Percentiles rank a stretch among this genome's conserved stretches.
phyloP scores from a whole-genome alignment of 768 basidiomycete genomes.

The Boletus insuetus region DNA sequence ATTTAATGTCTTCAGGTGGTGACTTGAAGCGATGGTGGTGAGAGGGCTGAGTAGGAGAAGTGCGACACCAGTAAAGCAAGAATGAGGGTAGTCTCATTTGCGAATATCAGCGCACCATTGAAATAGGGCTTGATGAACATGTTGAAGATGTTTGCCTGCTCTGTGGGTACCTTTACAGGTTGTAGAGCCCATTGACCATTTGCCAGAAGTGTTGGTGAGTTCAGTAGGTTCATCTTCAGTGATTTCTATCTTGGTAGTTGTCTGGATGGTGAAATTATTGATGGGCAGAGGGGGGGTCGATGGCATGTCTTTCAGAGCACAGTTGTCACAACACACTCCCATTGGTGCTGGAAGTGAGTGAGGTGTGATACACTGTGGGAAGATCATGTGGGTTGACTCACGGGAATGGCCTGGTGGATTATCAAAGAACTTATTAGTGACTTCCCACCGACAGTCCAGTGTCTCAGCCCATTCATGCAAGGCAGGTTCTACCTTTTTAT shows the following conservation, averaged over 20 bases:
- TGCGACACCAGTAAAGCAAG: not conserved
- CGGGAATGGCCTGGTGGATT: not conserved
- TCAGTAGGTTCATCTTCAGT: not conserved
- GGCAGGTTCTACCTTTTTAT: not conserved
- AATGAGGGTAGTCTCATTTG: not conserved
- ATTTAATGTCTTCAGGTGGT: not conserved
- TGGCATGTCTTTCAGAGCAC: not conserved
- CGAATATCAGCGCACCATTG: not conserved
- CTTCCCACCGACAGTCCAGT: not conserved
- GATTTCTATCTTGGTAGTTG: not conserved
- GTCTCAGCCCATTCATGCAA: not conserved
- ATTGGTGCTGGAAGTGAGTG: not conserved
- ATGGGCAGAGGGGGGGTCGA: not conserved
- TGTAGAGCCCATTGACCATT: not conserved
- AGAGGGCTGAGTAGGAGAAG: not conserved
- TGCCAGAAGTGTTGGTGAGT: not conserved
- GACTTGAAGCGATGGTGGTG: not conserved
- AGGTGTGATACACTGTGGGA: not conserved
- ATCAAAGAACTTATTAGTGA: not conserved
- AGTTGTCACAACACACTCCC: not conserved
- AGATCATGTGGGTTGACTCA: not conserved
- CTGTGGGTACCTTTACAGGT: not conserved
- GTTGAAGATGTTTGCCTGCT: not conserved
- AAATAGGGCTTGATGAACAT: not conserved
- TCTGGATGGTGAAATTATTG: not conserved